phyloP scores from a whole-genome alignment of 176 grass and related monocot species.

The Typha latifolia region DNA sequence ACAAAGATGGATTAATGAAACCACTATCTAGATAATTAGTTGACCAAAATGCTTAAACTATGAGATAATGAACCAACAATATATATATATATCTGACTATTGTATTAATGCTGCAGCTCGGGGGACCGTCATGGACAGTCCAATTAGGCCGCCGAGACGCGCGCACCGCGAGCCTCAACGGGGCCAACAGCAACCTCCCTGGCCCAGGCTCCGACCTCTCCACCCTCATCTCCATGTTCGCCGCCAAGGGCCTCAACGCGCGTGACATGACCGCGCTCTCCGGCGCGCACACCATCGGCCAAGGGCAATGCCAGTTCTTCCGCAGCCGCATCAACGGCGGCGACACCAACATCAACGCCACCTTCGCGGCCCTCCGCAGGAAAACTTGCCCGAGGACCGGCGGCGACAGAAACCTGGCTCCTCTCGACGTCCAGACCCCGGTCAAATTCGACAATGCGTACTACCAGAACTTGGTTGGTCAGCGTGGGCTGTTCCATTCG shows the following conservation, averaged over 20 bases:
- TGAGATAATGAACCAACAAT: too few species aligned
- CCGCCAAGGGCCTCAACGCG: slow-evolving; percentile 32
- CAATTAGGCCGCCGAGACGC: slow-evolving; percentile 56
- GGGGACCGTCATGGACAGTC: slow-evolving; percentile 55
- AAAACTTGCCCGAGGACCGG: slow-evolving; percentile 22
- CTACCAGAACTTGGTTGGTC: slow-evolving; percentile 45
- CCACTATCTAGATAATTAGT: too few species aligned
- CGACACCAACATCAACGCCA: slow-evolving; percentile 34
- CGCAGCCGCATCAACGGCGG: slow-evolving; percentile 35
- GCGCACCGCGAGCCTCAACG: slow-evolving; percentile 29
- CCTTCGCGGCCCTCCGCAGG: slow-evolving; percentile 16
- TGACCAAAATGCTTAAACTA: too few species aligned
- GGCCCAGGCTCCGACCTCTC: slow-evolving; percentile 13
- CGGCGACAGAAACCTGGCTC: slow-evolving; percentile 19
- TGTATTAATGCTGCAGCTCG: slow-evolving; percentile 22
- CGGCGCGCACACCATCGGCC: slow-evolving; percentile 59
- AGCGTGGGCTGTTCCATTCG: slow-evolving; percentile 57
- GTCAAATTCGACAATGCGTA: slow-evolving; percentile 46
- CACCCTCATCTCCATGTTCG: slow-evolving; percentile 26
- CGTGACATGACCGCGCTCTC: slow-evolving; percentile 67
- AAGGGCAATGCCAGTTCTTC: slow-evolving; percentile 35
- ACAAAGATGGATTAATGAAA: too few species aligned
- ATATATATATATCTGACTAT: too few species aligned
- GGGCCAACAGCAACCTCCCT: slow-evolving; percentile 21
- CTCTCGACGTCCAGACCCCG: slow-evolving; percentile 32